Percentiles rank a stretch among this genome's conserved stretches.
These are phyloP conservation scores for Jatropha multifida DNA, from an alignment of 441 rosid genomes.

Conservation along the genomic window DNA sequence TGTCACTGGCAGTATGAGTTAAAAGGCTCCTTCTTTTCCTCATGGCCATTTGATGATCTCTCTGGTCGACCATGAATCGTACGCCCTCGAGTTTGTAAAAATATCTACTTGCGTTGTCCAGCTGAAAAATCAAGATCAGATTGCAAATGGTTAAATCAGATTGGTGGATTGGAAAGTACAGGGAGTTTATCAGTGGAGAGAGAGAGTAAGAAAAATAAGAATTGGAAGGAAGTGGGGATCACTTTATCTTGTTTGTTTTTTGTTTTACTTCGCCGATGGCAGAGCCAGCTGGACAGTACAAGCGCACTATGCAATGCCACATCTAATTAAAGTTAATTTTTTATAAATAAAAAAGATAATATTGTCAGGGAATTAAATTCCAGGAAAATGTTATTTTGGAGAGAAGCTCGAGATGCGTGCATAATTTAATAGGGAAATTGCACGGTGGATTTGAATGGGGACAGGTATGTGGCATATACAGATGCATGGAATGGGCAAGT, in stretches of 20 bases:
- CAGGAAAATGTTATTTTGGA: constrained; percentile 1
- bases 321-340: not conserved
- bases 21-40: constrained; percentile 28
- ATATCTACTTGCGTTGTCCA: not conserved
- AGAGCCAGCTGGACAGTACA: constrained; percentile 43
- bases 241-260: constrained; percentile 20
- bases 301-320: constrained; percentile 16
- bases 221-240: constrained; percentile 2
- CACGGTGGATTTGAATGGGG: not conserved
- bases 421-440: not conserved
- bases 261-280: constrained; percentile 19
- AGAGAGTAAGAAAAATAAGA: not conserved
- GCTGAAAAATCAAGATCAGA: not conserved
- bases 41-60: constrained; percentile 2
- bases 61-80: not conserved
- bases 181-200: no score
- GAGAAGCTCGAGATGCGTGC: constrained; percentile 22
- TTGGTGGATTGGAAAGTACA: not conserved
- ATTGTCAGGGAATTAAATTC: constrained; percentile 24
- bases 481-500: constrained; percentile 4
- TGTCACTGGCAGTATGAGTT: constrained; percentile 37
- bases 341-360: not conserved
- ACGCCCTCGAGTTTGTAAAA: not conserved
- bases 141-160: not conserved
- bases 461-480: not conserved